Base-by-base conservation (phyloP, 108 stramenopile genomes). In the Cyclostephanos tholiformis region DNA sequence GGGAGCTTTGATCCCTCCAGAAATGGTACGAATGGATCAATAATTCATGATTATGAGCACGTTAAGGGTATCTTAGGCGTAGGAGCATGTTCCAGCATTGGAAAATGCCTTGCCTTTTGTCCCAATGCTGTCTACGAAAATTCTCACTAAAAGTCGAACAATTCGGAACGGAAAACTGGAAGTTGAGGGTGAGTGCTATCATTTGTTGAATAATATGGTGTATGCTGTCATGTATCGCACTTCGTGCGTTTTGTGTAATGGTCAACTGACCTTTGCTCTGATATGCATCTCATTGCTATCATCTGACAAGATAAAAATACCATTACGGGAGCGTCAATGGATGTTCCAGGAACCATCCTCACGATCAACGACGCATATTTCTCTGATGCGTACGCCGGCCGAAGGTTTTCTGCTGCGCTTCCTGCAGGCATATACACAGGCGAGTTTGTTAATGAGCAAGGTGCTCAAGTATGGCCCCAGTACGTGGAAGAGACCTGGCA, bases 401-500 rank as follows among this genome's bases (percentile, higher is more conserved):
- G 81, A 50, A 67, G 39, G 46, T 85, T 79, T 53, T 68, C 74
- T 43, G 82, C 73, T 12, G 67, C 84, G 25, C 73, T 85, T 16
- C 84, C 84, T 26, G 38, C 74, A 19, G 84, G 84, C 20, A 49
- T 23, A 4, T 85, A 77, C 57, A 70, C 63, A 23, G 84, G 73
- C 17, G 17, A 65, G 23, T 85, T 82, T 30, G 49, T 83, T 25
- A 79, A 79, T 67, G 50, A 51, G 52, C 25, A 69, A 23, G 79
- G 78, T 19, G 63, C 52, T 23, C n/a, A 20, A 13, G 78, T 63
- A 14, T 85, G 80, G 80, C 85, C 85, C 12, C 76, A 70, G 10
- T 83, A 49, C 19, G 79, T 68, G 4, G 74, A 82, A 66, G 85
- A 85, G 70, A 32, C 36, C 16, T 83, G 77, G 77, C 73, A 75